Base-by-base conservation (phyloP, 176 grass and related monocot genomes). In the Microstegium vimineum region DNA sequence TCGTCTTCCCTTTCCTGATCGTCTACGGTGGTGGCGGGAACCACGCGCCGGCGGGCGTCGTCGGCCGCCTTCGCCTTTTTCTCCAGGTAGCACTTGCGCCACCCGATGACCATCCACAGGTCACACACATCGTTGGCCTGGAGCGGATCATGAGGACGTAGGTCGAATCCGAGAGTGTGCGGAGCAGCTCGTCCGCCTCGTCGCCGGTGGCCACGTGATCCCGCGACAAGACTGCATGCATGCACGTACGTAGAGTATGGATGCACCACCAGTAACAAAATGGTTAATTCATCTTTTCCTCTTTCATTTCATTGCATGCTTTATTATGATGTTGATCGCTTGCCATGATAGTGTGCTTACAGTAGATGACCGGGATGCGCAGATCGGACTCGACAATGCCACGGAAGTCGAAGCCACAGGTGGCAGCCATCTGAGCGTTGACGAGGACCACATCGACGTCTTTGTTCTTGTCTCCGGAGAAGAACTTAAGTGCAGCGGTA, bases 321-420 rank as follows among this genome's bases (percentile, higher is more conserved):
- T n/a, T n/a, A n/a, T n/a, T n/a, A n/a, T n/a, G n/a, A n/a, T n/a
- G n/a, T n/a, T n/a, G n/a, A n/a, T n/a, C n/a, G n/a, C n/a, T n/a
- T n/a, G n/a, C n/a, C n/a, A n/a, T n/a, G n/a, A n/a, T n/a, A 57
- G 2, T 30, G 27, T 18, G 35, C 67, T 73, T 80, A 86, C 85
- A 30, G 51, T 82, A 82, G 51, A 87, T 17, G 52, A 87, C 85
- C 0, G 85, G 85, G 40, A 87, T 51, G 63, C 1, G 0, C 0
- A 87, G 40, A 18, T 87, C 64, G 0, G 38, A 5, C 73, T 82
- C 73, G 18, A 87, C 7, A 42, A 82, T 70, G 31, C 17, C 52
- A 0, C 31, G 23, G 8, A 82, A 77, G 54, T 87, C 32, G 26
- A 87, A 87, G 12, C 79, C 65, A 5, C 73, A 71, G 23, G 51